Evolutionary conservation across 345 rosid genomes (phyloP).

Genomic region (Pseudoturritis turrita): DNA sequence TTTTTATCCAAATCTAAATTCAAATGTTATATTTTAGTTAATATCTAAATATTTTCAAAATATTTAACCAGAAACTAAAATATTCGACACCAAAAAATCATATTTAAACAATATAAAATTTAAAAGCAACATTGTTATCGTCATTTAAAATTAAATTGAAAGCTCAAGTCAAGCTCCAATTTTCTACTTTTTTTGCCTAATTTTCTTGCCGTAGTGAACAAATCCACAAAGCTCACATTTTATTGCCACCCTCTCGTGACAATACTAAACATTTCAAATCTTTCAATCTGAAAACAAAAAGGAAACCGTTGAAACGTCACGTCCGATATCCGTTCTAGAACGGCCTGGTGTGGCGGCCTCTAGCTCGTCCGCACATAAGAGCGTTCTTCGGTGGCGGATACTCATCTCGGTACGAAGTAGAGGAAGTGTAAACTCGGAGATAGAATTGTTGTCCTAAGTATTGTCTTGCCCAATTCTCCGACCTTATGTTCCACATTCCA

Average conservation of each 20-base stretch:
- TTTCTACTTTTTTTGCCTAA: not conserved
- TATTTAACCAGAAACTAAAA: too few species aligned
- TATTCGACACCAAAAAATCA: too few species aligned
- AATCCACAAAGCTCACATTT: constrained; percentile 12
- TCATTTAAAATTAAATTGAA: not conserved
- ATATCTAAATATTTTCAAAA: too few species aligned
- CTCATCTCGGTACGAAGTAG: constrained; percentile 75
- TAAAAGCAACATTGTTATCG: not conserved
- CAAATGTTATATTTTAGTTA: too few species aligned
- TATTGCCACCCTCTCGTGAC: constrained; percentile 61
- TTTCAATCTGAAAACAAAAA: not conserved
- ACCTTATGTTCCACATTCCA: constrained; percentile 97
- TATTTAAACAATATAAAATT: too few species aligned
- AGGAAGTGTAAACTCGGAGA: constrained; percentile 66
- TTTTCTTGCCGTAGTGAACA: constrained; percentile 18
- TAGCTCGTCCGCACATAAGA: constrained; percentile 73
- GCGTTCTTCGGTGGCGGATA: constrained; percentile 81
- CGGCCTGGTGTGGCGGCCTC: constrained; percentile 75
- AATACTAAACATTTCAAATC: constrained; percentile 5
- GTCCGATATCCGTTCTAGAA: constrained; percentile 17
- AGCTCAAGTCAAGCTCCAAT: constrained; percentile 24
- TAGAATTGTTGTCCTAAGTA: constrained; percentile 90
- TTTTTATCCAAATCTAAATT: too few species aligned
- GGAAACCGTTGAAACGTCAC: not conserved
- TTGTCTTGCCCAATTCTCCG: constrained; percentile 88